Percentiles rank a stretch among this genome's conserved stretches.
These are phyloP conservation scores for Psidium friedrichsthalianum DNA, from an alignment of 345 rosid genomes.

Conservation along the genomic window DNA sequence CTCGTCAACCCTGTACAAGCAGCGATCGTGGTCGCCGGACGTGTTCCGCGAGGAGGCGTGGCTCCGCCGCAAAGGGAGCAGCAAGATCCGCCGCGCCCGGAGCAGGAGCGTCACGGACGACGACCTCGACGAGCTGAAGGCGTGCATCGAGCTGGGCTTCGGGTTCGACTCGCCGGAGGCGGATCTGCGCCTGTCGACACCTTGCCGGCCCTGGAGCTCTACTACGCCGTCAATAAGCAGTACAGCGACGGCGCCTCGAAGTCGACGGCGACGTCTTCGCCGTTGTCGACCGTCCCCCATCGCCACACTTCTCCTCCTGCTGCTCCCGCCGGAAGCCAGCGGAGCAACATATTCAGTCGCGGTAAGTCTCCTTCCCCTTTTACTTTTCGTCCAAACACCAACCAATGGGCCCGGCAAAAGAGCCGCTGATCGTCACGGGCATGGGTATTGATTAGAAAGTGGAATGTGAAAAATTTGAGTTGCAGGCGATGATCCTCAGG, in stretches of 20 bases:
- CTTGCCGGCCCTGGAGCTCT: conserved; percentile 73
- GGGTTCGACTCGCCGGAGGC: conserved; percentile 68
- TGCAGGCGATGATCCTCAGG: conserved; percentile 67
- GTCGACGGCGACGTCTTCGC: conserved; percentile 28
- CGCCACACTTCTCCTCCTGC: conserved; percentile 16
- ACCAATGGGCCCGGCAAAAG: background rate
- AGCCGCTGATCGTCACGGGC: background rate
- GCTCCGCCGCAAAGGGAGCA: conserved; percentile 50
- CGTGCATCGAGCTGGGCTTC: conserved; percentile 79
- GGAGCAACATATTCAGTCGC: conserved; percentile 22
- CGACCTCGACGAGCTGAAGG: conserved; percentile 91
- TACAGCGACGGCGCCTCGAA: conserved; percentile 39
- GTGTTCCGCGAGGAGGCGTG: conserved; percentile 75
- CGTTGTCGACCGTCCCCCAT: background rate
- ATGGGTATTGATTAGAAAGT: background rate
- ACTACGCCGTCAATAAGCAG: conserved; percentile 63
- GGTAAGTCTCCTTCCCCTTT: conserved; percentile 7
- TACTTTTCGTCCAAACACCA: background rate
- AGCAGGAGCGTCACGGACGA: conserved; percentile 87
- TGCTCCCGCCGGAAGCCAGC: conserved; percentile 27
- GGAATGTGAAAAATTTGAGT: background rate
- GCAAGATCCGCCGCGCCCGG: conserved; percentile 22
- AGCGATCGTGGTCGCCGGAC: conserved; percentile 91
- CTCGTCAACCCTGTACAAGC: conserved; percentile 44
- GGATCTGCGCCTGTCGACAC: conserved; percentile 68